phyloP scores from a whole-genome alignment of 1,139 yeast species.

The Kodamaea ohmeri region DNA sequence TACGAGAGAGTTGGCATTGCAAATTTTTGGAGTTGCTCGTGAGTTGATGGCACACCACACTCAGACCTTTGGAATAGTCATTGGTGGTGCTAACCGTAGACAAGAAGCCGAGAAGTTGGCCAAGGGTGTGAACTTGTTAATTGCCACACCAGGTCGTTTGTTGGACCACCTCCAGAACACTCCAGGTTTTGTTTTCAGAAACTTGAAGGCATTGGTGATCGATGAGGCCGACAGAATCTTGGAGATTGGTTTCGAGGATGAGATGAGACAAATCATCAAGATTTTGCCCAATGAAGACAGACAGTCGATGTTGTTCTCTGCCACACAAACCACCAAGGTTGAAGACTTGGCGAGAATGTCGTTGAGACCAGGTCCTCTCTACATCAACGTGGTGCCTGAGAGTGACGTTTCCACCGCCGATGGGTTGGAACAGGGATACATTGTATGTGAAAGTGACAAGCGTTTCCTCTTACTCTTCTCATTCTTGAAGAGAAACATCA shows the following conservation, averaged over 20 bases:
- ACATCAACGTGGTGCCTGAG: constrained; percentile 89
- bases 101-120: constrained; percentile 92
- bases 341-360: constrained; percentile 98
- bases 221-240: constrained; percentile 97
- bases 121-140: constrained; percentile 89
- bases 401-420: constrained; percentile 87
- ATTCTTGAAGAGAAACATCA: constrained; percentile 84
- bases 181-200: constrained; percentile 88
- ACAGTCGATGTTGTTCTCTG: constrained; percentile 95
- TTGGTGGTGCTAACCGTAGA: constrained; percentile 97
- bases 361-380: constrained; percentile 89
- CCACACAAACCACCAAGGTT: constrained; percentile 97
- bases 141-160: constrained; percentile 97
- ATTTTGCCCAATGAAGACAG: constrained; percentile 91
- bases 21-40: constrained; percentile 94
- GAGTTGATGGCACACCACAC: constrained; percentile 89
- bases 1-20: constrained; percentile 90
- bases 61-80: constrained; percentile 93
- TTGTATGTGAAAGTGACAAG: constrained; percentile 94
- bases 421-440: constrained; percentile 97
- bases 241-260: constrained; percentile 97
- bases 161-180: constrained; percentile 96
- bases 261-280: constrained; percentile 94
- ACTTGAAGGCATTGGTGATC: constrained; percentile 86
- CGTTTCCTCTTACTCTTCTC: constrained; percentile 87